Evolutionary conservation across 306 rosid species (phyloP), one percentile per base, ranked within the genome.

Genomic region (Hippophae gyantsensis): DNA sequence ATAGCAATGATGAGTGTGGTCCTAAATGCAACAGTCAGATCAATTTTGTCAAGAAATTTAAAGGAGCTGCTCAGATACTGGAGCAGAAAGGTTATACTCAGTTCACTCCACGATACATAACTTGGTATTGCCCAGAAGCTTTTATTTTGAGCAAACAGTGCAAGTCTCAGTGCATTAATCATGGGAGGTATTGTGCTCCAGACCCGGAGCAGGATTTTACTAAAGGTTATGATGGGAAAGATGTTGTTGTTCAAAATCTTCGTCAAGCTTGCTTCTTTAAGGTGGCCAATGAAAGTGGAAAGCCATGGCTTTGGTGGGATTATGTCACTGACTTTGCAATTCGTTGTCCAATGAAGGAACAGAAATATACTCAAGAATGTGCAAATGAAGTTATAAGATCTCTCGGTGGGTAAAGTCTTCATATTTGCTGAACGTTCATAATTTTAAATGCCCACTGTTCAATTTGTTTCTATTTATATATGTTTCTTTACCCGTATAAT

Each of bases 271-370:
- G 98, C 79, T 78, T 92, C 72, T 85, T 64, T 65, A 88, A 77
- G 76, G 96, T 88, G 74, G 89, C 95, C 44, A 87, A 88, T 75
- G 98, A 85, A 75, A 81, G 87, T 75, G 93, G 95, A 74, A 92
- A 57, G 68, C 95, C 98, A 2, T 92, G 98, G 98, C 89, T 83
- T 53, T 92, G 98, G 98, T 92, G 98, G 98, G 93, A 87, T 76
- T 92, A 87, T 69, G 95, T 85, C 63, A 83, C 89, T 7, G 98
- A 92, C 69, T 92, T 92, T 64, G 72, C 95, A 13, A 88, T 92
- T 41, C 98, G 98, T 61, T 92, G 98, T 75, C 95, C 95, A 49
- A 92, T 92, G 98, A 88, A 61, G 64, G 81, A 78, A 66, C 74
- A 82, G 3, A 87, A 76, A 71, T 92, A 78, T 74, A 71, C 62